Conservation (phyloP, 2,329 filamentous ascomycete genomes). For the Knoxdaviesia proteae region DNA sequence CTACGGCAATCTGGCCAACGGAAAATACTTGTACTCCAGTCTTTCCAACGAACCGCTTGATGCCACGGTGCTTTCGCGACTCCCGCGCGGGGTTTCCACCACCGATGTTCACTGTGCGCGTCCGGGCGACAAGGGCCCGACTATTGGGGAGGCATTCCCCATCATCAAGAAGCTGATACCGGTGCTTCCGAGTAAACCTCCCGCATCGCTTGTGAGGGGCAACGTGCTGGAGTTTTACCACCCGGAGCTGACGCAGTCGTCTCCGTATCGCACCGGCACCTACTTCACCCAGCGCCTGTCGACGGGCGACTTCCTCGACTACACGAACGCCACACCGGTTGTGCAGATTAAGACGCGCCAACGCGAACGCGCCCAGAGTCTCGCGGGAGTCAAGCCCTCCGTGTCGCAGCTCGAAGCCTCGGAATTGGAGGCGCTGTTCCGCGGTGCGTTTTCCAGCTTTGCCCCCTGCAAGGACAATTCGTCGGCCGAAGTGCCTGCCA, state of each 20-base stretch:
- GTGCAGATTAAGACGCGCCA: constrained; percentile 39
- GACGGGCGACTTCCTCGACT: constrained; percentile 49
- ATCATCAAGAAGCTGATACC: constrained; percentile 24
- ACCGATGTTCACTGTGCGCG: constrained; percentile 9
- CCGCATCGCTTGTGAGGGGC: constrained; percentile 20
- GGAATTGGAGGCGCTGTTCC: constrained; percentile 55
- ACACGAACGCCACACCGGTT: constrained; percentile 40
- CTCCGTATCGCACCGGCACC: constrained; percentile 29
- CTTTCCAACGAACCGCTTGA: constrained; percentile 25
- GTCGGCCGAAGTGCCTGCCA: constrained; percentile 46
- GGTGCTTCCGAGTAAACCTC: constrained; percentile 43
- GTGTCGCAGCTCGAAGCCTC: constrained; percentile 35
- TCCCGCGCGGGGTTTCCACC: constrained; percentile 53
- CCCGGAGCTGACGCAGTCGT: constrained; percentile 33
- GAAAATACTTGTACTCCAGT: constrained; percentile 72
- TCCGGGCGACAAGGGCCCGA: constrained; percentile 14
- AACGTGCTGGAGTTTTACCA: constrained; percentile 31
- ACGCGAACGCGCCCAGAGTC: constrained; percentile 50
- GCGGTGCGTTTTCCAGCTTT: constrained; percentile 61
- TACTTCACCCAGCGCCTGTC: constrained; percentile 48
- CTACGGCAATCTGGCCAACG: constrained; percentile 51
- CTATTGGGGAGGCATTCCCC: constrained; percentile 44
- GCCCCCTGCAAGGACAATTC: constrained; percentile 58
- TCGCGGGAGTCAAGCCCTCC: constrained; percentile 36
- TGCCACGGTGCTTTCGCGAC: constrained; percentile 31